A percentile compares a stretch with the other conserved stretches of the same genome.
phyloP scores from a whole-genome alignment of 2,329 filamentous ascomycete genomes.

The Beauveria caledonica region DNA sequence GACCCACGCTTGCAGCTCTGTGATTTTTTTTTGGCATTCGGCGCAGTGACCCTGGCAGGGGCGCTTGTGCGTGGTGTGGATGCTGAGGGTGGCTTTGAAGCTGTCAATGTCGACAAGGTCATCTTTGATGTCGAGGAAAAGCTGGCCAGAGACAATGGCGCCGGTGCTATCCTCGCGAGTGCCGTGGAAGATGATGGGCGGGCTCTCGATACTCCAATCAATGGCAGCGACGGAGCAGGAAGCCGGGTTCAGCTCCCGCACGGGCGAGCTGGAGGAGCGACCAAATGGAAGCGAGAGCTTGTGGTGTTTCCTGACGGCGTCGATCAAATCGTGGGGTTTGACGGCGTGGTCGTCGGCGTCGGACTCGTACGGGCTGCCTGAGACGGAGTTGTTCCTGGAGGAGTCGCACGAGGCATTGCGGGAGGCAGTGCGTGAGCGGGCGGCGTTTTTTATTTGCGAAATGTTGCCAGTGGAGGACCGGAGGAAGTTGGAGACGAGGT shows the following conservation, averaged over 20 bases:
- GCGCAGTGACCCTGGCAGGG: slow-evolving; percentile 72
- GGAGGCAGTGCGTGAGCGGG: slow-evolving; percentile 17
- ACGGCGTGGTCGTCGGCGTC: slow-evolving; percentile 28
- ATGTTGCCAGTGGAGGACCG: slow-evolving; percentile 48
- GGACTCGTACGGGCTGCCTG: slow-evolving; percentile 26
- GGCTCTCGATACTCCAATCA: slow-evolving; percentile 67
- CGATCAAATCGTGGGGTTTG: slow-evolving; percentile 31
- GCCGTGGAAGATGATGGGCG: slow-evolving; percentile 79
- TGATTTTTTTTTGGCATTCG: slow-evolving; percentile 64
- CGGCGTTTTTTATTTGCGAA: slow-evolving; percentile 38
- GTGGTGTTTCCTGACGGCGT: slow-evolving; percentile 34
- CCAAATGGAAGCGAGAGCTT: slow-evolving; percentile 33
- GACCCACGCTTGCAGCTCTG: slow-evolving; percentile 70
- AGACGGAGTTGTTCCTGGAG: slow-evolving; percentile 20
- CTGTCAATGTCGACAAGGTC: slow-evolving; percentile 58
- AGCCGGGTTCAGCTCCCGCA: slow-evolving; percentile 16
- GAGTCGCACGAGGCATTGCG: slow-evolving; percentile 12
- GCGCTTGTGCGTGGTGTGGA: slow-evolving; percentile 68
- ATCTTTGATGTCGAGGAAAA: slow-evolving; percentile 66
- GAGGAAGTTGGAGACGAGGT: slow-evolving; percentile 50
- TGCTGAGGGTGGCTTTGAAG: slow-evolving; percentile 64
- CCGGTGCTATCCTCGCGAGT: slow-evolving; percentile 67
- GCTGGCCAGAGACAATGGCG: slow-evolving; percentile 74
- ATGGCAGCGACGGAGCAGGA: slow-evolving; percentile 31
- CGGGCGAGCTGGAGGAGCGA: slow-evolving; percentile 13